Evolutionary conservation across 1,284 basidiomycete species (phyloP).

Genomic region (Microbotryum scabiosae): DNA sequence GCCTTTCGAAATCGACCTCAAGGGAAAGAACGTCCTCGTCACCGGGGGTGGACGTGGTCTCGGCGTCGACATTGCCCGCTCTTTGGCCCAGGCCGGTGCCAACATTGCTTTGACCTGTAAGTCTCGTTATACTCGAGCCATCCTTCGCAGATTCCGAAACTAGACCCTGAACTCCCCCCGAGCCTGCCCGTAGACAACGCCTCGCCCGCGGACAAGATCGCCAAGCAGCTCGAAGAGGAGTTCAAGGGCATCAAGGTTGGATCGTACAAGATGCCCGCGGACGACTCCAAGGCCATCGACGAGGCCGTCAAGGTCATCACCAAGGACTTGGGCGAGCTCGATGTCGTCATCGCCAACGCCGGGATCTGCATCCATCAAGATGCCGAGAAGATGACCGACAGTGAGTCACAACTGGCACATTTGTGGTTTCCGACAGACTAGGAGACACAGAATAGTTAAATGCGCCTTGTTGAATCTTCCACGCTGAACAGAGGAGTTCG

Average conservation of each 20-base stretch:
- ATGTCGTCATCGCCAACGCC: conserved; percentile 34
- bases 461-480: too few species aligned
- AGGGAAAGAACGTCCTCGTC: conserved; percentile 7
- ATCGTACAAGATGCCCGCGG: conserved; percentile 38
- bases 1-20: conserved; percentile 6
- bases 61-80: conserved; percentile 3
- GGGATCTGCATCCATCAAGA: conserved; percentile 38
- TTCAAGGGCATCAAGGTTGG: conserved; percentile 29
- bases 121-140: too few species aligned
- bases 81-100: conserved; percentile 4
- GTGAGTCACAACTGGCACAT: conserved; percentile 27
- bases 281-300: conserved; percentile 33
- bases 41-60: conserved; percentile 8
- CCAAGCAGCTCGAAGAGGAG: conserved; percentile 30
- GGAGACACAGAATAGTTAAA: too few species aligned
- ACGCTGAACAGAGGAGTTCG: conserved; percentile 35
- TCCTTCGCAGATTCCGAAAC: too few species aligned
- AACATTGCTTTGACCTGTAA: conserved; percentile 8
- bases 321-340: conserved; percentile 35
- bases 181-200: conserved; percentile 32
- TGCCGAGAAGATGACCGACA: conserved; percentile 37
- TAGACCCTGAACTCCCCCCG: too few species aligned
- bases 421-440: too few species aligned
- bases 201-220: conserved; percentile 32
- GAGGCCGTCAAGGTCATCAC: conserved; percentile 30